Evolutionary conservation across 495 filamentous ascomycete species (phyloP).

Genomic region (Aspergillus panamensis): DNA sequence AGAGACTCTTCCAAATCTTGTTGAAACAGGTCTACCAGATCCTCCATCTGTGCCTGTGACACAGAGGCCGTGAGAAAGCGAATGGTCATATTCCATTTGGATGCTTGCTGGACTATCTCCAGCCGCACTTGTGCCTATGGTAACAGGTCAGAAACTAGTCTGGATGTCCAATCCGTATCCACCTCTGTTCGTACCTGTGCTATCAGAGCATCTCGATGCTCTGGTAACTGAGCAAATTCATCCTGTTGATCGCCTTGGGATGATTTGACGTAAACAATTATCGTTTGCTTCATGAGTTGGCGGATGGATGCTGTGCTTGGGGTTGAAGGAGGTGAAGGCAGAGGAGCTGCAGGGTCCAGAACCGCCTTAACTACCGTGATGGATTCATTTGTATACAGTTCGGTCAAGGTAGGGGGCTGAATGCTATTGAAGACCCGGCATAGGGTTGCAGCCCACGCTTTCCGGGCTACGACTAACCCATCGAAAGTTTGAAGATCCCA

Average conservation of each 20-base stretch:
- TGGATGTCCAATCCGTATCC: background rate
- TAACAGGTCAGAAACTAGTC: background rate
- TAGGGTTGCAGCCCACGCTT: background rate
- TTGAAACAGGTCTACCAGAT: constrained; percentile 1
- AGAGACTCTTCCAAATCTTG: constrained; percentile 1
- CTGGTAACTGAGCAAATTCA: background rate
- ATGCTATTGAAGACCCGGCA: background rate
- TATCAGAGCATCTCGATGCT: background rate
- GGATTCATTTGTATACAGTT: background rate
- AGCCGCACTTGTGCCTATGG: background rate
- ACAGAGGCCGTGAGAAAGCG: background rate
- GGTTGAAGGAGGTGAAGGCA: background rate
- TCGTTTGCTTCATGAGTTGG: background rate
- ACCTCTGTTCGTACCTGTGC: background rate
- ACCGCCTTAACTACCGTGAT: background rate
- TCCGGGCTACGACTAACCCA: background rate
- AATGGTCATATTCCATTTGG: constrained; percentile 1
- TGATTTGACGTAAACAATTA: background rate
- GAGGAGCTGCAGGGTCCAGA: background rate
- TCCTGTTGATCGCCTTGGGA: background rate
- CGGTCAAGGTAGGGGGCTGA: background rate
- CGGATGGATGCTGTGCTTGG: background rate
- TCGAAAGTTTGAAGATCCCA: background rate
- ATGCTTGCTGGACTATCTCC: background rate
- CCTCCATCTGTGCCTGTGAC: background rate